A percentile compares a stretch with the other conserved stretches of the same genome.
Evolutionary conservation across 2,329 filamentous ascomycete species (phyloP).

Genomic region (Hyphodiscus sp.): DNA sequence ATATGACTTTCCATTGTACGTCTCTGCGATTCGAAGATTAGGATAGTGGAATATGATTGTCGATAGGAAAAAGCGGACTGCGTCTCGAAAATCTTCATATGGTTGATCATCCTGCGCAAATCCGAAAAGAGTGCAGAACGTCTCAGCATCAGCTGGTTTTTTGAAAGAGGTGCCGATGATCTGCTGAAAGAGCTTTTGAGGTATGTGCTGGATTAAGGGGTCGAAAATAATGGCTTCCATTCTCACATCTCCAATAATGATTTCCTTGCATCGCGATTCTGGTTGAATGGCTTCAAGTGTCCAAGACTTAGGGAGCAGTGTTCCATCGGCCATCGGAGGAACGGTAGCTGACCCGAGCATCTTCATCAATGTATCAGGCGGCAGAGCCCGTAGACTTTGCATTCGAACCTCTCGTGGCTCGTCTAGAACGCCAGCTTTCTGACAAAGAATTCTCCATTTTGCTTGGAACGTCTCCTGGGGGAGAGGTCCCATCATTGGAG

Average conservation of each 20-base stretch:
- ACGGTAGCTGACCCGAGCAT: constrained; percentile 2
- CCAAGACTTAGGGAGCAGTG: constrained; percentile 3
- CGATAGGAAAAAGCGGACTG: constrained; percentile 1
- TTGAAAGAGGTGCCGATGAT: background rate
- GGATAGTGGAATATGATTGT: constrained; percentile 8
- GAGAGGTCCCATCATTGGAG: background rate
- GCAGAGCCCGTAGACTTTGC: background rate
- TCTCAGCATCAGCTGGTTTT: background rate
- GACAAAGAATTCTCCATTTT: background rate
- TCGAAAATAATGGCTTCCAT: constrained; percentile 8
- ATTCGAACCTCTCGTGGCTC: background rate
- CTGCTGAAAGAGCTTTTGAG: background rate
- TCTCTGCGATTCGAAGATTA: constrained; percentile 1
- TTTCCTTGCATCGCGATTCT: constrained; percentile 1
- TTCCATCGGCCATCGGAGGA: constrained; percentile 2
- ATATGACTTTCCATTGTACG: constrained; percentile 1
- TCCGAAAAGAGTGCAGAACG: constrained; percentile 1
- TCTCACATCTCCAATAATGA: constrained; percentile 4
- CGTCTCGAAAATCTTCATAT: background rate
- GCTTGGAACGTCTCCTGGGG: background rate
- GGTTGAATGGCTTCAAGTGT: background rate
- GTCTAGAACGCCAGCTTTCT: background rate
- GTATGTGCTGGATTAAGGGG: background rate
- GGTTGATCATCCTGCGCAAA: background rate
- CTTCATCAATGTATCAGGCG: constrained; percentile 1